Evolutionary conservation across 441 rosid genomes (phyloP).

Genomic region (Arabidopsis lyrata): DNA sequence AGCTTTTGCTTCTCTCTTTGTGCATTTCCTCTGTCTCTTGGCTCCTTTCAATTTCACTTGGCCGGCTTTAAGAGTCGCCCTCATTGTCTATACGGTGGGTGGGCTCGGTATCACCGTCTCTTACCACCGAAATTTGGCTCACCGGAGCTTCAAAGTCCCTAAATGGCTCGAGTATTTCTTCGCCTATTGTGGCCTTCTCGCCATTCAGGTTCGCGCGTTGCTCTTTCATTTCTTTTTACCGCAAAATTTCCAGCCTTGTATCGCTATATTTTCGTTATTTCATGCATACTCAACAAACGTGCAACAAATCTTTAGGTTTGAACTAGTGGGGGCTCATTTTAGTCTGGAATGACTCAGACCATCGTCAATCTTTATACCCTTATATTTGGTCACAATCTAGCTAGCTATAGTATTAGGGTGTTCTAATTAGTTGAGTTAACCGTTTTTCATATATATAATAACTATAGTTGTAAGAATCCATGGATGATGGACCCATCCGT

Average conservation of each 20-base stretch:
- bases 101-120: constrained; percentile 47
- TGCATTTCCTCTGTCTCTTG: constrained; percentile 48
- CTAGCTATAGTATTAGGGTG: not conserved
- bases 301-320: not conserved
- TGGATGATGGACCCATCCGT: constrained; percentile 12
- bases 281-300: not conserved
- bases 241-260: not conserved
- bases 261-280: not conserved
- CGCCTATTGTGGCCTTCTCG: constrained; percentile 48
- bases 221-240: not conserved
- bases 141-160: constrained; percentile 47
- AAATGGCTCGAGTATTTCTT: constrained; percentile 49
- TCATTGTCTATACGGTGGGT: constrained; percentile 41
- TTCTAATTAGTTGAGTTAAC: not conserved
- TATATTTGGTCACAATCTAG: constrained; percentile 4
- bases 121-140: constrained; percentile 49
- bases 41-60: constrained; percentile 47
- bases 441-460: not conserved
- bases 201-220: constrained; percentile 42
- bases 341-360: not conserved
- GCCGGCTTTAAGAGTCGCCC: constrained; percentile 39
- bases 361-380: not conserved
- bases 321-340: not conserved
- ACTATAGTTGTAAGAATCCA: not conserved
- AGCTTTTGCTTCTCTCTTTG: constrained; percentile 55